Evolutionary conservation across 2,329 filamentous ascomycete species (phyloP), one percentile per base, ranked within the genome.

Genomic region (Talaromyces sp.): DNA sequence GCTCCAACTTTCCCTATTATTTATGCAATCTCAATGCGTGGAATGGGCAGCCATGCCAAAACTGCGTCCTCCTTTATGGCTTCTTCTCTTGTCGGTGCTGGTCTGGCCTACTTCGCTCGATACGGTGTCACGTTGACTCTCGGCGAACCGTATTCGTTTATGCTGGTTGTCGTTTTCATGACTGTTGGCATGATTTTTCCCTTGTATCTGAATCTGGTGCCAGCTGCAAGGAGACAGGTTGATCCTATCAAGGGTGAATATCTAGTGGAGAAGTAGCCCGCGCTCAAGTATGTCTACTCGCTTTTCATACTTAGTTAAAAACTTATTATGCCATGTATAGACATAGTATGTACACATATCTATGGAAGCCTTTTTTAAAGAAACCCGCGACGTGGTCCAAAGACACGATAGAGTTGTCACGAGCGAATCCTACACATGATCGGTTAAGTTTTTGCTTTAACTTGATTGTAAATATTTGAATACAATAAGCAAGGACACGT

Each of bases 1-100:
- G 83, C 83, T 11, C 83, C 84, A 4, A 74, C 82, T 3, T 87
- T 86, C 70, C 77, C 80, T 27, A 79, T 84, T 52, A 82, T 85
- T 57, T 88, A 81, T 65, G 82, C 81, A 10, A 81, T 84, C 62
- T 74, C 77, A 2, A 74, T 88, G 14, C 82, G 84, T 21, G 85
- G 84, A 11, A 76, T 84, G 63, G 84, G 83, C 4, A 74, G 70
- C 9, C 79, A 84, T 66, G 86, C 84, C 12, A 86, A 85, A 65
- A 77, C 81, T 29, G 85, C 81, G 7, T 76, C 80, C 7, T 77
- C 80, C 0, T 64, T 83, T 2, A 69, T 87, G 48, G 82, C 83
- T 0, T 76, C 80, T 11, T 80, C 81, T 8, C 81, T 85, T 46
- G 75, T 77, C 9, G 54, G 43, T 78, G 79, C 58, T 79, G 86